Conservation (phyloP, 2,329 filamentous ascomycete species). For the Penicillium sp. region DNA sequence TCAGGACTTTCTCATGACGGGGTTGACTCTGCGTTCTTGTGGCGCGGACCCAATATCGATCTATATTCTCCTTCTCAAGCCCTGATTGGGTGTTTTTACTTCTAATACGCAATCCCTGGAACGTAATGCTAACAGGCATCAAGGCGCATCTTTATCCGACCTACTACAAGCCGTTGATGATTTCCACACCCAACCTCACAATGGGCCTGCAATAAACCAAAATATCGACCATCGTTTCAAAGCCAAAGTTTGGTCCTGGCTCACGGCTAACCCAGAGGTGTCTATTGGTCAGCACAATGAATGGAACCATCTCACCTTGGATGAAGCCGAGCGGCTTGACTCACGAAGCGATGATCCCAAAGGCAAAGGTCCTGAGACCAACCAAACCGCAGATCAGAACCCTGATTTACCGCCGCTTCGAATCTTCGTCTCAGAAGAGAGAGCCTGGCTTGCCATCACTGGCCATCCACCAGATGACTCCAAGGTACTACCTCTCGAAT, state of each 20-base stretch:
- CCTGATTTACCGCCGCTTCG: constrained; percentile 21
- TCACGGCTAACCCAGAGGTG: constrained; percentile 55
- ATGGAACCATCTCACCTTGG: constrained; percentile 39
- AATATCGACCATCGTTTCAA: constrained; percentile 51
- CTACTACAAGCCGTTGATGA: constrained; percentile 33
- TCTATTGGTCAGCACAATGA: constrained; percentile 46
- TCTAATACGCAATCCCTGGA: background rate
- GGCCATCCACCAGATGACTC: constrained; percentile 58
- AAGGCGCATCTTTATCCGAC: constrained; percentile 36
- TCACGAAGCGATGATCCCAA: background rate
- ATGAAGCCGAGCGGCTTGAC: constrained; percentile 35
- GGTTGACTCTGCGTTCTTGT: background rate
- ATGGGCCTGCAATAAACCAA: constrained; percentile 11
- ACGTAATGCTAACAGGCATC: constrained; percentile 17
- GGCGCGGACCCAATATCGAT: background rate
- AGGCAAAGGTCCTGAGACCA: background rate
- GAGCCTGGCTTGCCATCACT: constrained; percentile 59
- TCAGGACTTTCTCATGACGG: background rate
- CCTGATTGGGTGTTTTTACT: background rate
- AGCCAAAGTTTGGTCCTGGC: constrained; percentile 57
- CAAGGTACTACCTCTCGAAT: constrained; percentile 54
- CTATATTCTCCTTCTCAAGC: background rate
- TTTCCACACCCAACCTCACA: constrained; percentile 32
- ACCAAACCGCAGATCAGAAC: background rate
- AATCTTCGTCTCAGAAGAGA: constrained; percentile 53